Evolutionary conservation across 495 filamentous ascomycete genomes (phyloP).

Genomic region (Viridothelium virens): DNA sequence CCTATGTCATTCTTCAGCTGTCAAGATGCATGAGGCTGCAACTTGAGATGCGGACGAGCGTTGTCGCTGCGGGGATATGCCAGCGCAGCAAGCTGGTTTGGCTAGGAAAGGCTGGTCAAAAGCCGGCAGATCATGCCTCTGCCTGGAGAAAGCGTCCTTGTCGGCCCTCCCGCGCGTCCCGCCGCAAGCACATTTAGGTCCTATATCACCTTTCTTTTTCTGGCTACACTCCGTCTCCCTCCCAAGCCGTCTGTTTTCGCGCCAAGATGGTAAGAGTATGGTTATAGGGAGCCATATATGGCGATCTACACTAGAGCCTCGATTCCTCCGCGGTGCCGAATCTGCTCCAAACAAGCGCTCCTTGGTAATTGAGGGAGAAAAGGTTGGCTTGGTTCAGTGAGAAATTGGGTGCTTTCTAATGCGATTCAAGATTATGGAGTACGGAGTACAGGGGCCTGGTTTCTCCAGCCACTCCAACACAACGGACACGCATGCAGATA

Average conservation of each 20-base stretch:
- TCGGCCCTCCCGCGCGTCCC: slow-evolving; percentile 10
- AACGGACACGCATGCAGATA: no score
- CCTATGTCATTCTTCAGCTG: not conserved
- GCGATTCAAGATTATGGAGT: no score
- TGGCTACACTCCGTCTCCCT: not conserved
- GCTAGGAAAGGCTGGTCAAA: slow-evolving; percentile 9
- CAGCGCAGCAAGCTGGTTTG: slow-evolving; percentile 6
- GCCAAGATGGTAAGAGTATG: not conserved
- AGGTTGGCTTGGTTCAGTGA: no score
- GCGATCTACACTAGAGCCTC: not conserved
- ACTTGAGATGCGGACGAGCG: not conserved
- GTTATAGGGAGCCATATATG: not conserved
- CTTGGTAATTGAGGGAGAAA: no score
- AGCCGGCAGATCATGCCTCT: not conserved
- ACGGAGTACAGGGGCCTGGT: no score
- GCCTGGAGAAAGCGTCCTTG: not conserved
- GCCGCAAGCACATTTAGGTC: not conserved
- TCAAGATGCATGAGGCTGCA: not conserved
- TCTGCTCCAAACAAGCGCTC: no score
- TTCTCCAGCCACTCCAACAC: no score
- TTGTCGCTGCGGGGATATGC: not conserved
- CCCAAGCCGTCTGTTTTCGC: not conserved
- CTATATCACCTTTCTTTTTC: not conserved
- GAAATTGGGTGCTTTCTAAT: no score
- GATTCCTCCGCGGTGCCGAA: no score